A percentile compares a stretch with the other conserved stretches of the same genome.
These are phyloP conservation scores for Tubosaeta brunneosetosa DNA, from an alignment of 768 basidiomycete species.

Conservation along the genomic window DNA sequence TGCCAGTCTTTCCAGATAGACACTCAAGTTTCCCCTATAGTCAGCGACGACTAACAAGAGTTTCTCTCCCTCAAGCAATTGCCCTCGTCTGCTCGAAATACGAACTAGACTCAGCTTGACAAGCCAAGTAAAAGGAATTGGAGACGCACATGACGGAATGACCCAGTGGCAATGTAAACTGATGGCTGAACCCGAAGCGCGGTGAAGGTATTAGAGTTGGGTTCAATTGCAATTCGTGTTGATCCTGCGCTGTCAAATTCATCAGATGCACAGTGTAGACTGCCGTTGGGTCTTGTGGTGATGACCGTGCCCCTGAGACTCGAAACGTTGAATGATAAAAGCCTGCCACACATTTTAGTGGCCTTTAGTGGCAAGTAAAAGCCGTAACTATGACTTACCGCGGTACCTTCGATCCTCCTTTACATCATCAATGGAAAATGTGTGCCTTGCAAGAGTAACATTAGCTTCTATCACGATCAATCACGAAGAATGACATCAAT, in stretches of 20 bases:
- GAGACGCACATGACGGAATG: slow-evolving; percentile 16
- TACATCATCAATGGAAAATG: neutral
- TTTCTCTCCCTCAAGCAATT: slow-evolving; percentile 37
- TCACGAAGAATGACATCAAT: neutral
- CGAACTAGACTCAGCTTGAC: no score
- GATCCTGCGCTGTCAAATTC: slow-evolving; percentile 26
- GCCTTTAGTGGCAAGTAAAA: neutral
- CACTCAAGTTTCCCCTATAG: slow-evolving; percentile 26
- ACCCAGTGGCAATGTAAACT: slow-evolving; percentile 18
- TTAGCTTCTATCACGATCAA: neutral
- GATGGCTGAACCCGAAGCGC: slow-evolving; percentile 9
- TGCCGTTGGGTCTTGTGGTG: slow-evolving; percentile 14
- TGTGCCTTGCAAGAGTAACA: slow-evolving; percentile 8
- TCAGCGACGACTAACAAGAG: slow-evolving; percentile 41
- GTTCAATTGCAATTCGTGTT: slow-evolving; percentile 24
- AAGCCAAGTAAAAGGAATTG: neutral
- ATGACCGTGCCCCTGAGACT: slow-evolving; percentile 3
- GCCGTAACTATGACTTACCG: no score
- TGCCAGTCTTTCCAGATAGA: slow-evolving; percentile 37
- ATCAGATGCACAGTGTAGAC: slow-evolving; percentile 23
- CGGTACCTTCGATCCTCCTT: neutral
- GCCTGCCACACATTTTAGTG: neutral
- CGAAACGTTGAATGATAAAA: neutral
- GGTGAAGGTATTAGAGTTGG: slow-evolving; percentile 19
- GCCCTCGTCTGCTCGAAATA: slow-evolving; percentile 27